A percentile compares a stretch with the other conserved stretches of the same genome.
These are phyloP conservation scores for Starmerella apicola DNA, from an alignment of 805 yeast species.

Conservation along the genomic window DNA sequence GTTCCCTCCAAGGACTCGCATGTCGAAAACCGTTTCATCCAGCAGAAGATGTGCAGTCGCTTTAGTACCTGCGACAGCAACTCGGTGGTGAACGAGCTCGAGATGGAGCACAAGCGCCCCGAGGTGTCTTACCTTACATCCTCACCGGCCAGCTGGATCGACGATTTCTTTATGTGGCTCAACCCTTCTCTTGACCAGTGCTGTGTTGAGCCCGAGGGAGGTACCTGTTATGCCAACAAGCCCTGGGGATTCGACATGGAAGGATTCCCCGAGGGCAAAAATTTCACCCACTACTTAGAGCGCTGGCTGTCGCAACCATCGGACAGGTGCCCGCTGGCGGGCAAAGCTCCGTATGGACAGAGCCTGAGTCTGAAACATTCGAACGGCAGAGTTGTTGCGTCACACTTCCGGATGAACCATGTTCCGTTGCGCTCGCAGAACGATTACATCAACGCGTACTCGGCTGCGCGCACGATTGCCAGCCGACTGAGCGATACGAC, in stretches of 20 bases:
- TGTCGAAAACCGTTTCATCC: conserved; percentile 47
- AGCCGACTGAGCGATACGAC: conserved; percentile 33
- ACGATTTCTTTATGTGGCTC: conserved; percentile 75
- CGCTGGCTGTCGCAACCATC: conserved; percentile 74
- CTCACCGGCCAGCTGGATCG: conserved; percentile 87
- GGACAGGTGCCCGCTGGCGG: conserved; percentile 89
- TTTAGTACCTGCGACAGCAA: conserved; percentile 71
- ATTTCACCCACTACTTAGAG: conserved; percentile 57
- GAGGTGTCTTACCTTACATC: conserved; percentile 55
- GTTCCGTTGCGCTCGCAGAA: conserved; percentile 64
- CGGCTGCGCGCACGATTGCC: conserved; percentile 55
- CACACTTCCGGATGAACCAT: conserved; percentile 62
- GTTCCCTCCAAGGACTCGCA: conserved; percentile 38
- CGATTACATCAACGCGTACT: conserved; percentile 73
- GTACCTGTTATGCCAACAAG: conserved; percentile 42
- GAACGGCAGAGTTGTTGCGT: conserved; percentile 12
- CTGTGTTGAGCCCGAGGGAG: conserved; percentile 39
- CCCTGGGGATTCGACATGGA: conserved; percentile 51
- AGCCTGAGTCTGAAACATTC: conserved; percentile 34
- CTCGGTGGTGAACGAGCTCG: conserved; percentile 69
- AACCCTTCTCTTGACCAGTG: conserved; percentile 81
- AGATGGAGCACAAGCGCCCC: conserved; percentile 67
- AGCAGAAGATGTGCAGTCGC: conserved; percentile 72
- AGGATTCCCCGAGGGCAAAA: conserved; percentile 67
- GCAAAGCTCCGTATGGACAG: conserved; percentile 77